Evolutionary conservation across 2,329 filamentous ascomycete genomes (phyloP).

Genomic region (Tolypocladium ophioglossoides): DNA sequence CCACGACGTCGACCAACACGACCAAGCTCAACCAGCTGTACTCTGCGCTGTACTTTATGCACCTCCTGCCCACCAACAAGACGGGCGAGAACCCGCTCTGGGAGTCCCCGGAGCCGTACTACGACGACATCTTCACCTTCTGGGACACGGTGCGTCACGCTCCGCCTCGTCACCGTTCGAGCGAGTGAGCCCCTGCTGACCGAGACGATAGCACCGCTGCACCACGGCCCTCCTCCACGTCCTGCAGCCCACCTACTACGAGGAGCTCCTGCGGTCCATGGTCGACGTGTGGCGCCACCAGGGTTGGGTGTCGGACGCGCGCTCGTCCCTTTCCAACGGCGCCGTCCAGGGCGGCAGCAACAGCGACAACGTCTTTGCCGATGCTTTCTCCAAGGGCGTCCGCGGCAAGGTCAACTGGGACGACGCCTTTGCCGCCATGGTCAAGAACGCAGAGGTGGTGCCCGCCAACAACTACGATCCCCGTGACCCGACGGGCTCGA

Average conservation of each 20-base stretch:
- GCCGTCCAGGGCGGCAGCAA: conserved; percentile 61
- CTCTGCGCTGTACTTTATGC: conserved; percentile 59
- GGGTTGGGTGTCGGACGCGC: conserved; percentile 53
- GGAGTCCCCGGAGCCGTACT: conserved; percentile 55
- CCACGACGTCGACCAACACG: conserved; percentile 43
- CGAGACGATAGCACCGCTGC: conserved; percentile 42
- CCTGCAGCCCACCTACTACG: conserved; percentile 50
- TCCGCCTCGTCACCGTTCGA: neutral
- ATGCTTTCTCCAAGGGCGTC: conserved; percentile 61
- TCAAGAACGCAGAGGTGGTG: conserved; percentile 54
- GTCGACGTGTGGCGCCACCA: conserved; percentile 59
- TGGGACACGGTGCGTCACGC: conserved; percentile 37
- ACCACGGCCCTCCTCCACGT: conserved; percentile 55
- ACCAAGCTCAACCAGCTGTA: conserved; percentile 53
- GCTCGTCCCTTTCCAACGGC: conserved; percentile 60
- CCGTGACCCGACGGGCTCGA: conserved; percentile 47
- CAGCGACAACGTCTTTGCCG: conserved; percentile 60
- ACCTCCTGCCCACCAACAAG: conserved; percentile 57
- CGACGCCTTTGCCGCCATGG: conserved; percentile 51
- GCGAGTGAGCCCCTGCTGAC: conserved; percentile 3
- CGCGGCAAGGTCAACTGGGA: conserved; percentile 53
- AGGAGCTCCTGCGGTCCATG: conserved; percentile 55
- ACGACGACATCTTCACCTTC: conserved; percentile 60
- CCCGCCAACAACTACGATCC: conserved; percentile 50
- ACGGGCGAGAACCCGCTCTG: conserved; percentile 62